phyloP scores from a whole-genome alignment of 192 early-diverging fungal genomes.

The Spinellus fusiger region DNA sequence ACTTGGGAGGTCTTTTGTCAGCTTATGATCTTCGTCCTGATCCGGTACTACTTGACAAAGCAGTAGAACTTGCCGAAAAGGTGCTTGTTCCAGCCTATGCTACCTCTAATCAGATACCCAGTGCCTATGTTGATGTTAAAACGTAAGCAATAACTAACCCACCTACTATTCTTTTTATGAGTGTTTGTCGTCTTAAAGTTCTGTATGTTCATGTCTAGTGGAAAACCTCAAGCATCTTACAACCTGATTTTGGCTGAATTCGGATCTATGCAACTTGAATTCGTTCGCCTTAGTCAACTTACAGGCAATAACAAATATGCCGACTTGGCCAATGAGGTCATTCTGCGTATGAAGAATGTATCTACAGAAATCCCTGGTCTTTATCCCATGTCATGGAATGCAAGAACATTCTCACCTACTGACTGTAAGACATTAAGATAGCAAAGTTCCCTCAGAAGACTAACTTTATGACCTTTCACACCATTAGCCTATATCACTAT shows the following conservation, averaged over 20 bases:
- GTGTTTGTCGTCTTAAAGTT: too few species aligned
- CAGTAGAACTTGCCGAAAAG: constrained; percentile 53
- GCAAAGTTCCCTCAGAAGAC: neutral
- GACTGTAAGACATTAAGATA: constrained; percentile 3
- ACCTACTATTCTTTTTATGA: neutral
- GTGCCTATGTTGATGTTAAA: constrained; percentile 47
- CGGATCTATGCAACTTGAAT: constrained; percentile 77
- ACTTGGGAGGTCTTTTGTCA: constrained; percentile 72
- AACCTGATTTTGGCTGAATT: constrained; percentile 48
- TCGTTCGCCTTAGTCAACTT: constrained; percentile 68
- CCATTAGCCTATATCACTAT: constrained; percentile 27
- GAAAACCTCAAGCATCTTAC: constrained; percentile 1
- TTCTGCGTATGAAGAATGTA: constrained; percentile 39
- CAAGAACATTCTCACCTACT: constrained; percentile 27
- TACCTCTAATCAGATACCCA: constrained; percentile 55
- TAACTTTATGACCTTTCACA: neutral
- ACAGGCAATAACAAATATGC: constrained; percentile 62
- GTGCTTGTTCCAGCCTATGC: constrained; percentile 66
- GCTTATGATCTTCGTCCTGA: constrained; percentile 79
- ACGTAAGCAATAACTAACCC: constrained; percentile 11
- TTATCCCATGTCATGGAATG: constrained; percentile 44
- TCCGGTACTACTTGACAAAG: constrained; percentile 58
- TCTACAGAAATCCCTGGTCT: constrained; percentile 48
- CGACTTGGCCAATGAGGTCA: constrained; percentile 40
- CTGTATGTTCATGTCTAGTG: constrained; percentile 13